Base-by-base conservation (phyloP, 2,329 filamentous ascomycete genomes). In the Aspergillus spinulosporus region DNA sequence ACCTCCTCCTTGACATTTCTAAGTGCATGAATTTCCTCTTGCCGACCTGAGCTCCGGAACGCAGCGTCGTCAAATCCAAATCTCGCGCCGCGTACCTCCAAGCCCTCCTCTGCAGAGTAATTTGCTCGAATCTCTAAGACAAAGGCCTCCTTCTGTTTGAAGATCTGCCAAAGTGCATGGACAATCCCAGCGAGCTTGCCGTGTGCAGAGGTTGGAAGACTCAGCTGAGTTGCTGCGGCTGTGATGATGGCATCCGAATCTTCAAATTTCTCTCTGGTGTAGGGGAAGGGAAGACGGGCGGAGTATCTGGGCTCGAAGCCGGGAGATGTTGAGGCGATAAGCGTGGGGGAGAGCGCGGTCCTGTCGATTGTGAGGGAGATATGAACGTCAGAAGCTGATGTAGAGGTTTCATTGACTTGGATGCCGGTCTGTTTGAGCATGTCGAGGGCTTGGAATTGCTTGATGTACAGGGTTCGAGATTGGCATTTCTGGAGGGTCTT, bases 41-140 rank as follows among this genome's bases (percentile, higher is more conserved):
- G 86, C 1, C 87, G 81, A n/a, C 79, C 79, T 1, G 78, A 78
- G 65, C 82, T 87, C 54, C 81, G 80, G 71, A 83, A 86, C 0
- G 87, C 86, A 2, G 87, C 86, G 73, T 89, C 86, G 71, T 90
- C 88, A 74, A 90, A 88, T 57, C 83, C 82, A 64, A 89, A 83
- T 47, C 78, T 76, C 1, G 86, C 81, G 39, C 74, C 76, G 32
- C 79, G 78, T 12, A 86, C 72, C 51, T 82, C 75, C 1, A 88
- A 63, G 1, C 68, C 75, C 8, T 74, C 68, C 4, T 28, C 26
- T 21, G 21, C 21, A 9, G 66, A 52, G 15, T 82, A 64, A 1
- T 78, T 75, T 58, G 84, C 70, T 29, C 73, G 74, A 12, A 81
- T 79, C 58, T 84, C 80, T 1, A 88, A 73, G 3, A 84, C 78